A percentile compares a stretch with the other conserved stretches of the same genome.
Evolutionary conservation across 2,329 filamentous ascomycete species (phyloP).

Genomic region (Phialophora verrucosa): DNA sequence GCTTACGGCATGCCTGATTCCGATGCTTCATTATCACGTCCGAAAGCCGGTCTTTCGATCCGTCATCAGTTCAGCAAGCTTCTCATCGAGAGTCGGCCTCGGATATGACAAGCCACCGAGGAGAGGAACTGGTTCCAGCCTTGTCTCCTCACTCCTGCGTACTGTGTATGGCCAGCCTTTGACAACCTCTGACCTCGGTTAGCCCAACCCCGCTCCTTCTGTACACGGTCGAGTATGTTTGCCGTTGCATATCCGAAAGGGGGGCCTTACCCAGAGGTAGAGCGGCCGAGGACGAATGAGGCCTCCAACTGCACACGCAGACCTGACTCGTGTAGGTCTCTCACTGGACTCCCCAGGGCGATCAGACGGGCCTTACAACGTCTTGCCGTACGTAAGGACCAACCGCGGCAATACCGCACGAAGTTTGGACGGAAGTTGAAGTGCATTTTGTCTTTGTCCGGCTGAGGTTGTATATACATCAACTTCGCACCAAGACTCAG

Average conservation of each 20-base stretch:
- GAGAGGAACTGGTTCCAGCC: neutral
- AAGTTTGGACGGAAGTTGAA: neutral
- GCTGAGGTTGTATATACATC: neutral
- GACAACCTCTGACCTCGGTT: conserved; percentile 8
- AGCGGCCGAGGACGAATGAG: neutral
- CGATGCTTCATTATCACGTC: too few relatives aligned
- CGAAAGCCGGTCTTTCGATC: neutral
- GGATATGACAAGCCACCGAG: neutral
- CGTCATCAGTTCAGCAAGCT: neutral
- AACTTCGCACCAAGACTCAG: neutral
- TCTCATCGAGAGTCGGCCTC: neutral
- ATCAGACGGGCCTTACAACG: neutral
- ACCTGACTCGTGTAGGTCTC: neutral
- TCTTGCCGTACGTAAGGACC: neutral
- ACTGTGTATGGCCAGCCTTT: neutral
- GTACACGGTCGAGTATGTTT: neutral
- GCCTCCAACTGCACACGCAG: neutral
- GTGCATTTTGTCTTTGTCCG: too few relatives aligned
- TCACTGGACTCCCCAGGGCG: neutral
- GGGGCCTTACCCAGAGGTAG: neutral
- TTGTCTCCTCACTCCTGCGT: neutral
- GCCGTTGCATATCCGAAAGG: neutral
- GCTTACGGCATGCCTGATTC: neutral
- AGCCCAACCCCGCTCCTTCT: conserved; percentile 4
- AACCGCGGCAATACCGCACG: neutral